Evolutionary conservation across 2,329 filamentous ascomycete species (phyloP).

Genomic region (Aureobasidium sp.): DNA sequence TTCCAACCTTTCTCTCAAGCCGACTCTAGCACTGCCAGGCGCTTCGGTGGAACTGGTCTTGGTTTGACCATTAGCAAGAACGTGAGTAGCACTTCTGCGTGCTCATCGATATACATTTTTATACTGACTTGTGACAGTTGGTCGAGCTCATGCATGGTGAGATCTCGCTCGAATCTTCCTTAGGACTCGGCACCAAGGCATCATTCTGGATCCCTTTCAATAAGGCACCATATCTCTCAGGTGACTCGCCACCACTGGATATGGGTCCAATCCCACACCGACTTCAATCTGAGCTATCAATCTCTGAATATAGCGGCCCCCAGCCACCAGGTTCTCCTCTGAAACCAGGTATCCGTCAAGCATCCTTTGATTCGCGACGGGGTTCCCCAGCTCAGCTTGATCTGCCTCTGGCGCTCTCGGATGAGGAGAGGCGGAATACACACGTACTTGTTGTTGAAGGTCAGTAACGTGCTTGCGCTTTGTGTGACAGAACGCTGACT

Average conservation of each 20-base stretch:
- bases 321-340: slow-evolving; percentile 26
- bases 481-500: background rate
- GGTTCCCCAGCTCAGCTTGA: slow-evolving; percentile 26
- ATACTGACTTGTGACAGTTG: slow-evolving; percentile 33
- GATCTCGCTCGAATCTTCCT: slow-evolving; percentile 62
- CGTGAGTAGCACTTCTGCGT: slow-evolving; percentile 22
- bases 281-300: slow-evolving; percentile 48
- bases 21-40: slow-evolving; percentile 68
- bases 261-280: slow-evolving; percentile 61
- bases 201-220: slow-evolving; percentile 72
- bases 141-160: slow-evolving; percentile 71
- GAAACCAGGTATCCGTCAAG: slow-evolving; percentile 18
- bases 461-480: slow-evolving; percentile 45
- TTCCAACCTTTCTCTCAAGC: slow-evolving; percentile 80
- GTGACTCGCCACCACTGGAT: slow-evolving; percentile 49
- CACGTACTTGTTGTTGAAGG: slow-evolving; percentile 76
- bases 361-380: slow-evolving; percentile 18
- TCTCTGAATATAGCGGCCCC: slow-evolving; percentile 54
- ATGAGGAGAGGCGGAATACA: slow-evolving; percentile 54
- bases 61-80: slow-evolving; percentile 78
- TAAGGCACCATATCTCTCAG: slow-evolving; percentile 53
- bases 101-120: background rate
- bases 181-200: slow-evolving; percentile 64
- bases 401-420: slow-evolving; percentile 40
- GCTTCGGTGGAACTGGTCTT: slow-evolving; percentile 72